A percentile compares a stretch with the other conserved stretches of the same genome.
phyloP scores from a whole-genome alignment of 306 rosid species.

The Clitoria ternatea region DNA sequence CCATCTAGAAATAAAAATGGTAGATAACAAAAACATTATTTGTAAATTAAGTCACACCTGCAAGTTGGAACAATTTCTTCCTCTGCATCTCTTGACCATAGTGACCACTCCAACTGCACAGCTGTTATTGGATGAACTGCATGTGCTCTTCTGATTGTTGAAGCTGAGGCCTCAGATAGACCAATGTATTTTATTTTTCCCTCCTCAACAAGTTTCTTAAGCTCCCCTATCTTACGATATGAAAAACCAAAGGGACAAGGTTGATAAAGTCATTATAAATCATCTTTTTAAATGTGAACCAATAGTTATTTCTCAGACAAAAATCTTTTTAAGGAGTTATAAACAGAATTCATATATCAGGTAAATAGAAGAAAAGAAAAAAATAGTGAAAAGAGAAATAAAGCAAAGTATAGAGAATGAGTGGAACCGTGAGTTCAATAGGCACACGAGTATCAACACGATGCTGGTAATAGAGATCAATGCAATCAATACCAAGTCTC shows the following conservation, averaged over 20 bases:
- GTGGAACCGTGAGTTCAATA: constrained; percentile 61
- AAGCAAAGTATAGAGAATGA: background rate
- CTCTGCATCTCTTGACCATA: constrained; percentile 61
- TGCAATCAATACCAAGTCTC: constrained; percentile 45
- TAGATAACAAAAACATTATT: background rate
- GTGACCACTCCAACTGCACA: constrained; percentile 58
- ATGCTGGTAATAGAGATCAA: constrained; percentile 80
- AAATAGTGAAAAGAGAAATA: too few species aligned
- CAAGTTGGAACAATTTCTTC: constrained; percentile 59
- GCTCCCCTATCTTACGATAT: constrained; percentile 48
- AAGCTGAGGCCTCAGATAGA: constrained; percentile 60
- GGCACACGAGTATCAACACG: constrained; percentile 63
- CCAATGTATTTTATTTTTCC: constrained; percentile 61
- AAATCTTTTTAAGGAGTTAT: too few species aligned
- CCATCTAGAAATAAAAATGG: background rate
- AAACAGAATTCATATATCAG: background rate
- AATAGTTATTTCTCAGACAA: background rate
- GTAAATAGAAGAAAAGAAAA: too few species aligned
- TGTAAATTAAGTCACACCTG: constrained; percentile 26
- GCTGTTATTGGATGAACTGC: constrained; percentile 66
- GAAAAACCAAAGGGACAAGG: background rate
- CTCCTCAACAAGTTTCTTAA: constrained; percentile 57
- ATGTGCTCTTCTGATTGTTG: constrained; percentile 71
- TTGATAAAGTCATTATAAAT: background rate
- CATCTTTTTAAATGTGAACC: background rate